Percentiles rank a stretch among this genome's conserved stretches.
phyloP scores from a whole-genome alignment of 164 flowering plant genomes.

The Houttuynia cordata region DNA sequence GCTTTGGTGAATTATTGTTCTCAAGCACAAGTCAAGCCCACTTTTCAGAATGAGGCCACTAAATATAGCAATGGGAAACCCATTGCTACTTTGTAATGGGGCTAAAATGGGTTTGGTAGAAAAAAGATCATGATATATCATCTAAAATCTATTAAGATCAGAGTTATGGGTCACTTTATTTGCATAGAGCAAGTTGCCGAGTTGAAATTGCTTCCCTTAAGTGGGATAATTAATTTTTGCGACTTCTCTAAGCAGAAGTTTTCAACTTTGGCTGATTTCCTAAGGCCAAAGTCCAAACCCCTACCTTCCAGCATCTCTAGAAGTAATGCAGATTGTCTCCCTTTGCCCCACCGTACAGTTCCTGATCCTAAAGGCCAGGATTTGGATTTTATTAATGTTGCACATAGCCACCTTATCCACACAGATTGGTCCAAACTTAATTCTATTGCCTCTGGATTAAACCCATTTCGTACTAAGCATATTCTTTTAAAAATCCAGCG shows the following conservation, averaged over 20 bases:
- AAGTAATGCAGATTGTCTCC: constrained; percentile 22
- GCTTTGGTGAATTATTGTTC: too few relatives aligned
- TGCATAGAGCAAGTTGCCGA: background rate
- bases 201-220: background rate
- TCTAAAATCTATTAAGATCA: too few relatives aligned
- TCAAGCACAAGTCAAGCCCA: background rate
- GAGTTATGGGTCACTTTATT: background rate
- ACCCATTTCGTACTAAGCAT: constrained; percentile 56
- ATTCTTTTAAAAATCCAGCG: constrained; percentile 49
- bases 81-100: background rate
- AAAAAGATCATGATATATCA: too few relatives aligned
- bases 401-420: constrained; percentile 66
- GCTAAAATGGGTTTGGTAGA: background rate
- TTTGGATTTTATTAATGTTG: constrained; percentile 73
- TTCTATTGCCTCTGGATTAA: constrained; percentile 28
- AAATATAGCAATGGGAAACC: background rate
- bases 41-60: background rate
- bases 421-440: constrained; percentile 66
- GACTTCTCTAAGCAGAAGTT: background rate
- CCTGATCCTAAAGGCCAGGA: constrained; percentile 77
- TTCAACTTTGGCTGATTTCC: background rate
- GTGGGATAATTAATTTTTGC: background rate
- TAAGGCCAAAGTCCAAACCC: background rate
- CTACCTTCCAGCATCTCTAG: background rate
- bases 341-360: constrained; percentile 58